Conservation (phyloP, 1,284 basidiomycete species). For the Ustilago sp. region DNA sequence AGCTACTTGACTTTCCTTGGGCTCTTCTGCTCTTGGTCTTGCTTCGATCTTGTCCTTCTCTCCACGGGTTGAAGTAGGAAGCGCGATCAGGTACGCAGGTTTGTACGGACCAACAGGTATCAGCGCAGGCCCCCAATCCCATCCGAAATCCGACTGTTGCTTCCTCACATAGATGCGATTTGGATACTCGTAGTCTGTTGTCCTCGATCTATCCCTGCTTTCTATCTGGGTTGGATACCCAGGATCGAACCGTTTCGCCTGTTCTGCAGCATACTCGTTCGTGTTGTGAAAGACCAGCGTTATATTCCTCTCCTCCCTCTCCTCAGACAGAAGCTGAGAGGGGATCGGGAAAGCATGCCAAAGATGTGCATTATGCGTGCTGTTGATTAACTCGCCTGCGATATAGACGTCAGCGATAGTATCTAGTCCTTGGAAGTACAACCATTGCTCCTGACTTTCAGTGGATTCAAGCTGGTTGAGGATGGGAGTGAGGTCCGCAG, state of each 20-base stretch:
- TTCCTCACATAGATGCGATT: slow-evolving; percentile 60
- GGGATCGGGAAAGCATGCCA: slow-evolving; percentile 73
- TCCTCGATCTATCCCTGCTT: slow-evolving; percentile 3
- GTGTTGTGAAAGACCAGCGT: slow-evolving; percentile 42
- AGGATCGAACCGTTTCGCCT: slow-evolving; percentile 21
- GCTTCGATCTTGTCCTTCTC: neutral
- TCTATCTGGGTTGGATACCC: slow-evolving; percentile 39
- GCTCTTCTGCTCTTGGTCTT: neutral
- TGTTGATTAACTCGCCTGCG: slow-evolving; percentile 73
- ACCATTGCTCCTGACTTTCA: slow-evolving; percentile 69
- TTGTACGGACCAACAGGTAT: slow-evolving; percentile 45
- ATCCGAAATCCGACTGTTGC: slow-evolving; percentile 62
- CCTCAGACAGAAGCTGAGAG: neutral
- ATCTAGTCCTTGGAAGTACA: slow-evolving; percentile 77
- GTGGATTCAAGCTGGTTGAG: slow-evolving; percentile 36
- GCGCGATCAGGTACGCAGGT: slow-evolving; percentile 43
- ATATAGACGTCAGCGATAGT: slow-evolving; percentile 75
- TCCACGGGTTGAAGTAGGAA: slow-evolving; percentile 2
- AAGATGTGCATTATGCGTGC: slow-evolving; percentile 76
- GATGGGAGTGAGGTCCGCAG: slow-evolving; percentile 74
- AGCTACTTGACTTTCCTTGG: neutral
- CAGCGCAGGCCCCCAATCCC: slow-evolving; percentile 64
- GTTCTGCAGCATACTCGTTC: slow-evolving; percentile 26
- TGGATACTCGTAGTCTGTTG: slow-evolving; percentile 52
- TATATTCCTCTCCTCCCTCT: slow-evolving; percentile 21